Evolutionary conservation across 208 protist species (phyloP).

Genomic region (Naegleria fowleri): DNA sequence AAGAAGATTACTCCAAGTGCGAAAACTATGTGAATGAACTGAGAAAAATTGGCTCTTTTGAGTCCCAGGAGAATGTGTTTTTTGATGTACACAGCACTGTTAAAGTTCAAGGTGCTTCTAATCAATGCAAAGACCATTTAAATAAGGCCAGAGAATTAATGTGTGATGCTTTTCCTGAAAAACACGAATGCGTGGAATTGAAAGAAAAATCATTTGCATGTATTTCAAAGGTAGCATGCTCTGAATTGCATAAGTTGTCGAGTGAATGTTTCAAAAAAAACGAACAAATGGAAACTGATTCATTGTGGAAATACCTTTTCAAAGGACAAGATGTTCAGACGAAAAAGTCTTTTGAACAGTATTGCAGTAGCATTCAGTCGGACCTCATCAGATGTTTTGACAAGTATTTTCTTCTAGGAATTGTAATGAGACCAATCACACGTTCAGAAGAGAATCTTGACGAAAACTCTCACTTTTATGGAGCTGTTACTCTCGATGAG

Average conservation of each 20-base stretch:
- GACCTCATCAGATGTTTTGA: not conserved
- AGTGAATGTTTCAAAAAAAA: not conserved
- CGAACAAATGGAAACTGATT: not conserved
- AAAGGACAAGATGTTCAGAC: conserved; percentile 10
- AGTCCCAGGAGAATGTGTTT: not conserved
- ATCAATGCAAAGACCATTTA: not conserved
- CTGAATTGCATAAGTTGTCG: not conserved
- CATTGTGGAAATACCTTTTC: not conserved
- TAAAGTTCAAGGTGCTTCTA: not conserved
- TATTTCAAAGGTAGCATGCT: not conserved
- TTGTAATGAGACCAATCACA: not conserved
- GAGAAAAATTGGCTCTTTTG: not conserved
- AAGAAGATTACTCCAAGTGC: not conserved
- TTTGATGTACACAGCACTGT: not conserved
- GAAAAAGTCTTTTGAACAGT: not conserved
- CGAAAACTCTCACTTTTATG: not conserved
- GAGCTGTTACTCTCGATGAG: not conserved
- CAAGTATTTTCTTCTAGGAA: not conserved
- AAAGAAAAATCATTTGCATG: not conserved
- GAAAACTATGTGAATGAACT: not conserved
- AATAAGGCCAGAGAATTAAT: not conserved
- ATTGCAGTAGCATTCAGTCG: not conserved
- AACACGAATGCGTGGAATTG: not conserved
- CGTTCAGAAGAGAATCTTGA: not conserved
- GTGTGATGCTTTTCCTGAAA: not conserved